These are phyloP conservation scores for Friedmanniomyces endolithicus DNA, from an alignment of 495 filamentous ascomycete genomes.

Conservation along the genomic window DNA sequence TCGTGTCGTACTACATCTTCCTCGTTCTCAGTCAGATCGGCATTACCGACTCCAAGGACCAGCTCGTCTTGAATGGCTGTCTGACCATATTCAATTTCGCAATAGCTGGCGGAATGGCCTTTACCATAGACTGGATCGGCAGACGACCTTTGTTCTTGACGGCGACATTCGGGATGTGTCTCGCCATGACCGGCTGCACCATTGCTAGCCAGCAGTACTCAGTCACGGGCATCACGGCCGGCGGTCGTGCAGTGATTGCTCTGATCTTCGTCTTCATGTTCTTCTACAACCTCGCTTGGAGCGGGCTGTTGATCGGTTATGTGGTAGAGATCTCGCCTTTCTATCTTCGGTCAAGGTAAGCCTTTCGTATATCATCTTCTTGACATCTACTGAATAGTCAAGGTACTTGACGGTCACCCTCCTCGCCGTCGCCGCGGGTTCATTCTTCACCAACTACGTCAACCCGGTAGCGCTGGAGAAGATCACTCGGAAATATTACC, in stretches of 20 bases:
- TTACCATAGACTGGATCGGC: slow-evolving; percentile 43
- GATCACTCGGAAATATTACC: slow-evolving; percentile 26
- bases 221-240: not conserved
- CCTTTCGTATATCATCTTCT: too few relatives aligned
- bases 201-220: not conserved
- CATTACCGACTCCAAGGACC: slow-evolving; percentile 36
- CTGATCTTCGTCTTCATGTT: slow-evolving; percentile 2
- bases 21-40: slow-evolving; percentile 40
- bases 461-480: slow-evolving; percentile 36
- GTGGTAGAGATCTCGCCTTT: not conserved
- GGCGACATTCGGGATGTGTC: slow-evolving; percentile 41
- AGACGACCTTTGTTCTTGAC: slow-evolving; percentile 46
- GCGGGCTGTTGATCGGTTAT: not conserved
- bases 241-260: not conserved
- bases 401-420: not conserved
- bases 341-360: not conserved
- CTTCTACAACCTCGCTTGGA: slow-evolving; percentile 6
- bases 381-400: too few relatives aligned
- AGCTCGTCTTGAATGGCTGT: slow-evolving; percentile 41
- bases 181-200: slow-evolving; percentile 39
- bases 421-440: not conserved
- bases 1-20: slow-evolving; percentile 32
- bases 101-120: slow-evolving; percentile 43
- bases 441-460: slow-evolving; percentile 29
- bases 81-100: slow-evolving; percentile 45